These are phyloP conservation scores for Verticillium isaacii DNA, from an alignment of 2,329 filamentous ascomycete species.

Conservation along the genomic window DNA sequence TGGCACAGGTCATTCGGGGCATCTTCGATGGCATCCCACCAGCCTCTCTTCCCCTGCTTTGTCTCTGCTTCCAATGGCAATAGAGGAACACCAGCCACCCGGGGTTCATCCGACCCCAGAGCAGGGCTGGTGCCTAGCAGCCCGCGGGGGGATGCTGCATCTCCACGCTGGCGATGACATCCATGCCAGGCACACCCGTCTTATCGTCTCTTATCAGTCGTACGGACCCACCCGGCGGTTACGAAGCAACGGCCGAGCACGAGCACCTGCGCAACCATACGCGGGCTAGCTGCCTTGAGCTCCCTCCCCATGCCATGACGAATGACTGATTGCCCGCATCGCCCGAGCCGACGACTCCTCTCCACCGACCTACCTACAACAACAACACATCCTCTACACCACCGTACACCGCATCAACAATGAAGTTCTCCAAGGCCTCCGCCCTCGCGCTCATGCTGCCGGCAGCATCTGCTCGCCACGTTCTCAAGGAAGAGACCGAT, in stretches of 20 bases:
- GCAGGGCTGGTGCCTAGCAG: not conserved
- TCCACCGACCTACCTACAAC: not conserved
- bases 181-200: not conserved
- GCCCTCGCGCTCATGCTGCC: constrained; percentile 52
- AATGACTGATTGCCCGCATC: not conserved
- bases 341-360: not conserved
- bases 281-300: not conserved
- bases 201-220: not conserved
- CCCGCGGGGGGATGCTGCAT: not conserved
- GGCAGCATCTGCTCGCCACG: constrained; percentile 49
- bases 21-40: too few species aligned
- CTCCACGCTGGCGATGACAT: not conserved
- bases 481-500: constrained; percentile 46
- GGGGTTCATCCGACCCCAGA: not conserved
- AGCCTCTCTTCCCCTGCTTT: too few species aligned
- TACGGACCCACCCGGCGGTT: not conserved
- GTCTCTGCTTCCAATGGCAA: too few species aligned
- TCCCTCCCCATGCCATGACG: not conserved
- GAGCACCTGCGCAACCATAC: not conserved
- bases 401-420: constrained; percentile 20
- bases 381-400: not conserved
- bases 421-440: constrained; percentile 51
- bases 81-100: not conserved
- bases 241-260: not conserved
- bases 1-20: too few species aligned